Conservation (phyloP, 2,329 filamentous ascomycete genomes). For the Pseudogymnoascus sp. region DNA sequence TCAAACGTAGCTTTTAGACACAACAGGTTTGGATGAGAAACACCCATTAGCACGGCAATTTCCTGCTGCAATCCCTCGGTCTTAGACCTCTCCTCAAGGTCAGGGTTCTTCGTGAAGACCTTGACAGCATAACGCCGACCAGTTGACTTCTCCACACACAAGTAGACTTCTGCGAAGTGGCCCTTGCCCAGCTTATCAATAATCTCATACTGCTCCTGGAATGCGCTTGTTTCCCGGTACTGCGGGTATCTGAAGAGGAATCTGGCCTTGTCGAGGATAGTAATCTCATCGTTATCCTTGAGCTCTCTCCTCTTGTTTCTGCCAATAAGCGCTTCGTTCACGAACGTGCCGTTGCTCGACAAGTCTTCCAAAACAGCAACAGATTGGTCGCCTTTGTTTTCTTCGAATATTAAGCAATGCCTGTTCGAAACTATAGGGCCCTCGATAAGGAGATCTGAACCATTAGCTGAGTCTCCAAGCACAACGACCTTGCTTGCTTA, state of each 20-base stretch:
- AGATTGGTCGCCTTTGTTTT: constrained; percentile 49
- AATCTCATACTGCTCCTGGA: constrained; percentile 78
- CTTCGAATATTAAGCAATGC: constrained; percentile 61
- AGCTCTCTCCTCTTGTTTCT: constrained; percentile 87
- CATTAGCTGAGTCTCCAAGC: constrained; percentile 14
- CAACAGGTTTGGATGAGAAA: constrained; percentile 86
- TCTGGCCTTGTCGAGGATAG: constrained; percentile 72
- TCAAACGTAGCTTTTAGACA: constrained; percentile 94
- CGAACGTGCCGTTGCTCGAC: constrained; percentile 92
- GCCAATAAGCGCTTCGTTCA: constrained; percentile 85
- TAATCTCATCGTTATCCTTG: constrained; percentile 83
- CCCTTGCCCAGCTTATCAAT: constrained; percentile 85
- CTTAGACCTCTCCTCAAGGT: constrained; percentile 75
- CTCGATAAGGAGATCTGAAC: constrained; percentile 60
- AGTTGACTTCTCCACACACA: constrained; percentile 77
- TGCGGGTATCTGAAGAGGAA: constrained; percentile 90
- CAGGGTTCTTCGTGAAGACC: constrained; percentile 78
- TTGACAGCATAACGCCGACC: constrained; percentile 87
- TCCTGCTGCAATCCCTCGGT: constrained; percentile 86
- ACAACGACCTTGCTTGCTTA: constrained; percentile 38
- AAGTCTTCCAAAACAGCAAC: constrained; percentile 82
- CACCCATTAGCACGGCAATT: constrained; percentile 93
- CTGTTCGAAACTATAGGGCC: constrained; percentile 81
- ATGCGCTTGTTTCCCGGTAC: constrained; percentile 63
- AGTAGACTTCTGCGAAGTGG: constrained; percentile 88